These are phyloP conservation scores for Globisporangium cystogenes DNA, from an alignment of 352 stramenopile species.

Conservation along the genomic window DNA sequence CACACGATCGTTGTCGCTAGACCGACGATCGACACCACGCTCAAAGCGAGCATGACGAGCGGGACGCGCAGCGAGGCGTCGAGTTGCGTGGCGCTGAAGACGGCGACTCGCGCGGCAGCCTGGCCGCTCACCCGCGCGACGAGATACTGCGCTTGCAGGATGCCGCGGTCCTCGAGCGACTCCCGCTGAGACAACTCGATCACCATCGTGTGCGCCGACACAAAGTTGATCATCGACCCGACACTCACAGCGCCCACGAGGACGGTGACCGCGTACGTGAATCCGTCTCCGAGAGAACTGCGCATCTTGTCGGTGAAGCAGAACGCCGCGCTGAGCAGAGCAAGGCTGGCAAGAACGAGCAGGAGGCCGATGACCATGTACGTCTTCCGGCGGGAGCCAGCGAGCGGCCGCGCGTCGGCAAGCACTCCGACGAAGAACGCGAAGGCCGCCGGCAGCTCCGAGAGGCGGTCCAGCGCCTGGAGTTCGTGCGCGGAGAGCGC, in stretches of 20 bases:
- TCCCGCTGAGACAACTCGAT: conserved; percentile 13
- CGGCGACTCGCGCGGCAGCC: conserved; percentile 7
- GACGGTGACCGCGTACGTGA: conserved; percentile 6
- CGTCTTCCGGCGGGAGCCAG: conserved; percentile 55
- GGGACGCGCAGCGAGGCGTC: conserved; percentile 3
- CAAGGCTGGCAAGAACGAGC: conserved; percentile 2
- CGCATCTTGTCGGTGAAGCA: conserved; percentile 1
- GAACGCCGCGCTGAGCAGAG: conserved; percentile 5
- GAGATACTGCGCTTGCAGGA: conserved; percentile 16
- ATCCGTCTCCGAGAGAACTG: conserved; percentile 1
- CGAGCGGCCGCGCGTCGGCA: conserved; percentile 54
- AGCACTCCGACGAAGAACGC: conserved; percentile 71
- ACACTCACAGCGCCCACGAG: conserved; percentile 14
- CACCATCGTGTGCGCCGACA: conserved; percentile 16
- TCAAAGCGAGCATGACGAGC: conserved; percentile 10
- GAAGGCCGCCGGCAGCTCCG: conserved; percentile 33
- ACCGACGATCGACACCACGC: conserved; percentile 3
- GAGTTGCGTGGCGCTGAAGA: conserved; percentile 6
- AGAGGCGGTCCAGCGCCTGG: conserved; percentile 29
- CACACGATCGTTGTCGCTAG: conserved; percentile 5
- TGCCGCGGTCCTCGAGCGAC: conserved; percentile 10
- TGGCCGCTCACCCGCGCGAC: conserved; percentile 10
- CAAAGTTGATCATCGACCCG: conserved; percentile 18
- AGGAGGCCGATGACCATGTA: conserved; percentile 63
- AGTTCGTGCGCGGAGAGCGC: conserved; percentile 8